Percentiles rank a stretch among this genome's conserved stretches.
phyloP scores from a whole-genome alignment of 2,329 filamentous ascomycete genomes.

The Seiridium cupressi region DNA sequence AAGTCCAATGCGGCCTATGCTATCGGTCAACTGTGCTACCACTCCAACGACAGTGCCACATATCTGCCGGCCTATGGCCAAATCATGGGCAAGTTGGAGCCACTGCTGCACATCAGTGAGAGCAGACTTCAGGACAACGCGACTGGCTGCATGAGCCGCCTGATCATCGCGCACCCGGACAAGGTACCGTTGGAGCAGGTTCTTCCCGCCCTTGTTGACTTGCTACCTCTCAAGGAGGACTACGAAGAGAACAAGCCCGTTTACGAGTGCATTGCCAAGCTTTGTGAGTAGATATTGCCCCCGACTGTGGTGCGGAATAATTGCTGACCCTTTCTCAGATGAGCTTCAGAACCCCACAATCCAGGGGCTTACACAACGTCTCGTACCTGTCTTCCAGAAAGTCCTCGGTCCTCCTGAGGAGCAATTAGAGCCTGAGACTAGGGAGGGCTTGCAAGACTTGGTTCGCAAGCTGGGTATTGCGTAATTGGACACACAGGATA shows the following conservation, averaged over 20 bases:
- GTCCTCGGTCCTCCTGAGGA: constrained; percentile 71
- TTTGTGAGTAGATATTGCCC: constrained; percentile 59
- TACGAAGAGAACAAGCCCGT: constrained; percentile 96
- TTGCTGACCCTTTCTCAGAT: constrained; percentile 40
- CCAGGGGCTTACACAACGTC: constrained; percentile 65
- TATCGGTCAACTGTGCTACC: constrained; percentile 78
- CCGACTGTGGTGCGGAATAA: background rate
- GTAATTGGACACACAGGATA: constrained; percentile 1
- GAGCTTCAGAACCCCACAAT: constrained; percentile 68
- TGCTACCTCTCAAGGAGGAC: constrained; percentile 87
- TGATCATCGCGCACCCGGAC: constrained; percentile 89
- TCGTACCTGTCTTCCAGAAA: constrained; percentile 70
- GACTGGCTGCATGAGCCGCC: constrained; percentile 83
- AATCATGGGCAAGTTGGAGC: constrained; percentile 84
- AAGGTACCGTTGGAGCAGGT: constrained; percentile 78
- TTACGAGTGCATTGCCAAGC: constrained; percentile 83
- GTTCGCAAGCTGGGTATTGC: constrained; percentile 36
- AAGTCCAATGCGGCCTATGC: constrained; percentile 96
- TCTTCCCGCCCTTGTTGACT: constrained; percentile 73
- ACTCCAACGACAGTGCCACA: constrained; percentile 72
- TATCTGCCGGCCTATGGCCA: constrained; percentile 73
- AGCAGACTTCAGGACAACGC: constrained; percentile 90
- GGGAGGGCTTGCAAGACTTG: constrained; percentile 63
- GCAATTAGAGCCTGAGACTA: constrained; percentile 72
- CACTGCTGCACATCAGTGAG: constrained; percentile 73